Conservation (phyloP, 768 basidiomycete species). For the Agaricus sinodeliciosus region DNA sequence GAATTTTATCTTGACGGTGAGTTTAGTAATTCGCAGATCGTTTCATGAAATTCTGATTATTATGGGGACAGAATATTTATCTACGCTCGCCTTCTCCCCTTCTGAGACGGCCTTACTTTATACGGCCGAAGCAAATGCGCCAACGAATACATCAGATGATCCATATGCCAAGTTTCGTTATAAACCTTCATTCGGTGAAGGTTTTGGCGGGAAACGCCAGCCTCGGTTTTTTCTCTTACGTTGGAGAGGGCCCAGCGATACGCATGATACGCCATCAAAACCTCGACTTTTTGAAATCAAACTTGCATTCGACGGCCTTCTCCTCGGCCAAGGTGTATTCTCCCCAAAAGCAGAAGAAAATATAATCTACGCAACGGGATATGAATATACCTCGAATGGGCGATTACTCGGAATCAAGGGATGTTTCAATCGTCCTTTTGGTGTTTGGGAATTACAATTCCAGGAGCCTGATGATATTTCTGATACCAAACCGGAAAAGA, state of each 20-base stretch:
- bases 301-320: conserved; percentile 8
- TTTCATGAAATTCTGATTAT: conserved; percentile 15
- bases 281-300: conserved; percentile 7
- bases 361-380: conserved; percentile 42
- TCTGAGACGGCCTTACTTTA: conserved; percentile 50
- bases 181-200: conserved; percentile 36
- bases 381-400: conserved; percentile 48
- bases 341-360: conserved; percentile 15
- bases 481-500: conserved; percentile 8
- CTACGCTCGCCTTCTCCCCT: conserved; percentile 44
- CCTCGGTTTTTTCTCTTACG: conserved; percentile 36
- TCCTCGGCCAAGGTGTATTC: conserved; percentile 41
- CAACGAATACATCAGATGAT: conserved; percentile 20
- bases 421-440: conserved; percentile 54
- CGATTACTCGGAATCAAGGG: conserved; percentile 50
- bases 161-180: conserved; percentile 45
- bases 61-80: conserved; percentile 37
- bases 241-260: conserved; percentile 26
- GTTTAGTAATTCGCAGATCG: too few relatives aligned
- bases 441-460: conserved; percentile 46
- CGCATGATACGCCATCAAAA: neutral
- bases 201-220: too few relatives aligned
- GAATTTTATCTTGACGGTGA: conserved; percentile 56
- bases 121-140: conserved; percentile 47
- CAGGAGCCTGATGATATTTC: neutral